Evolutionary conservation across 1,284 basidiomycete species (phyloP).

Genomic region (Earliella scabrosa): DNA sequence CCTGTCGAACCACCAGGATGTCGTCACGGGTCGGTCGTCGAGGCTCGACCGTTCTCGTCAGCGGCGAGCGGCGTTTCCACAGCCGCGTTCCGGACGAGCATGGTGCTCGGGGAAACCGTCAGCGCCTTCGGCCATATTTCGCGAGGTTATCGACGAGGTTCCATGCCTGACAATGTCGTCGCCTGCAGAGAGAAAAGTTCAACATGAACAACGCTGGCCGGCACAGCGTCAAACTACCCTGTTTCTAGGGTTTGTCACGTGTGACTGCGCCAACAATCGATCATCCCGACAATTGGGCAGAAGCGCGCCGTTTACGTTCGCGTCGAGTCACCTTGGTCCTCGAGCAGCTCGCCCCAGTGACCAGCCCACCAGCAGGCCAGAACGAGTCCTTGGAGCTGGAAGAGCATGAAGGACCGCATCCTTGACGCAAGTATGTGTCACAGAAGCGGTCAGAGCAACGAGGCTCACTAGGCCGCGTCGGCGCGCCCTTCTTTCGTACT

Average conservation of each 20-base stretch:
- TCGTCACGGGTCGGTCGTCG: slow-evolving; percentile 14
- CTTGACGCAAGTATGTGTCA: slow-evolving; percentile 61
- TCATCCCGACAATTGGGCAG: slow-evolving; percentile 8
- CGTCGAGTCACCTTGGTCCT: slow-evolving; percentile 10
- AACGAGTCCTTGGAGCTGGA: no score
- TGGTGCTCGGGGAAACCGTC: no score
- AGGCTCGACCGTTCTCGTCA: not conserved
- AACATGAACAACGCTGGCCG: no score
- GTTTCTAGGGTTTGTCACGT: slow-evolving; percentile 18
- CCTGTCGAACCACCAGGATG: slow-evolving; percentile 1
- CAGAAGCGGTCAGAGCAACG: slow-evolving; percentile 3
- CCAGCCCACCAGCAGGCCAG: no score
- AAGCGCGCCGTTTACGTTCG: slow-evolving; percentile 7
- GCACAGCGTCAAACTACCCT: slow-evolving; percentile 15
- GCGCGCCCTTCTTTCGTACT: not conserved
- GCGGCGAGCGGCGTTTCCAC: no score
- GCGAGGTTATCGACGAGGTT: not conserved
- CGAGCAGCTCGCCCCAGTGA: not conserved
- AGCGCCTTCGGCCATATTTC: no score
- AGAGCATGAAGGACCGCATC: slow-evolving; percentile 57
- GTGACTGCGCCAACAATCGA: slow-evolving; percentile 18
- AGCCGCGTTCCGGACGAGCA: no score
- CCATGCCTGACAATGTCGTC: no score
- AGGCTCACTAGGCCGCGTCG: slow-evolving; percentile 8
- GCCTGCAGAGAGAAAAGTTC: no score